Conservation (phyloP, 441 rosid genomes). For the Gossypium trilobum region DNA sequence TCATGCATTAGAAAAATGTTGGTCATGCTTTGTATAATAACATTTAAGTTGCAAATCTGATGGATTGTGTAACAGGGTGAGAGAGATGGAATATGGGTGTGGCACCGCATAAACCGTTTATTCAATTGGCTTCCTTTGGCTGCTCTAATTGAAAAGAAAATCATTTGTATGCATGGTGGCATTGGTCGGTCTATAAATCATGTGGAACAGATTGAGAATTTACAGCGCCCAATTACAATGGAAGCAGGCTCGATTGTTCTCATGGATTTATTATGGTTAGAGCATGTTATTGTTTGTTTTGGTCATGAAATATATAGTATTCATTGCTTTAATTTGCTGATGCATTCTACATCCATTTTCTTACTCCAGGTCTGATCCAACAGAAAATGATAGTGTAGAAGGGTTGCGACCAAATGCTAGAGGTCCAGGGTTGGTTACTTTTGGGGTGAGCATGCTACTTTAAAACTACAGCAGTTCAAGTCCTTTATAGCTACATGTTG, state of each 20-base stretch:
- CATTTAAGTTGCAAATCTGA: conserved; percentile 19
- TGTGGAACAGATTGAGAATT: conserved; percentile 84
- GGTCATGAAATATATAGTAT: background rate
- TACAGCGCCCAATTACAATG: conserved; percentile 93
- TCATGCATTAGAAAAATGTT: conserved; percentile 9
- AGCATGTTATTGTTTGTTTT: conserved; percentile 20
- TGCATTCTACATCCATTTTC: conserved; percentile 4
- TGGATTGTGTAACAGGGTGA: conserved; percentile 62
- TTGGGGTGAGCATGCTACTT: conserved; percentile 63
- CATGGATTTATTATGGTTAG: conserved; percentile 91
- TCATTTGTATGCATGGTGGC: conserved; percentile 98
- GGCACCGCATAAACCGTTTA: conserved; percentile 94
- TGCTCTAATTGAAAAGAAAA: conserved; percentile 92
- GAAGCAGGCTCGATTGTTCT: conserved; percentile 97
- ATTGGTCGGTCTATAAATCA: conserved; percentile 97
- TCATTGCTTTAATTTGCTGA: conserved; percentile 8
- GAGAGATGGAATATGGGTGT: conserved; percentile 96
- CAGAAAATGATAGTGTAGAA: conserved; percentile 97
- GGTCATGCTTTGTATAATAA: conserved; percentile 2
- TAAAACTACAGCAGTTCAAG: background rate
- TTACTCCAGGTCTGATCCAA: conserved; percentile 85
- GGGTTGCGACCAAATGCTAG: conserved; percentile 97
- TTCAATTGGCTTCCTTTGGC: conserved; percentile 98
- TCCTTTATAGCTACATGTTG: background rate
- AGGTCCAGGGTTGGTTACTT: conserved; percentile 97